Percentiles rank a stretch among this genome's conserved stretches.
Conservation (phyloP, 2,329 filamentous ascomycete genomes). For the Cercospora sp. region DNA sequence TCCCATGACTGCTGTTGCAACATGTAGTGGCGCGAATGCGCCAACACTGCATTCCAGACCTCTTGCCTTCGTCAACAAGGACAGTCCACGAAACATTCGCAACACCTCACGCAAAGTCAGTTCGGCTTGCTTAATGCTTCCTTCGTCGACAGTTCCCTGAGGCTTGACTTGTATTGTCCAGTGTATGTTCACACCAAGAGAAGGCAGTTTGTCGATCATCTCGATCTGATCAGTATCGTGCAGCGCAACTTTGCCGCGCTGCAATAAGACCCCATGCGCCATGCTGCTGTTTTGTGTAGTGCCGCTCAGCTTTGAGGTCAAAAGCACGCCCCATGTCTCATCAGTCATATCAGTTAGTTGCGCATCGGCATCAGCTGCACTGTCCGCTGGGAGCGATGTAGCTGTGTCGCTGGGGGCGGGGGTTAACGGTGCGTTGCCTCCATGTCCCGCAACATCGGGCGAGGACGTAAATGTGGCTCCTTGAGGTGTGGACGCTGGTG, state of each 20-base stretch:
- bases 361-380: conserved; percentile 58
- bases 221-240: conserved; percentile 2
- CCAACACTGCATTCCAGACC: conserved; percentile 59
- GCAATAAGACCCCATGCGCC: conserved; percentile 47
- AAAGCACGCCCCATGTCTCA: conserved; percentile 72
- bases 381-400: conserved; percentile 43
- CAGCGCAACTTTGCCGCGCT: conserved; percentile 36
- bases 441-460: conserved; percentile 31
- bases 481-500: conserved; percentile 66
- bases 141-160: conserved; percentile 40
- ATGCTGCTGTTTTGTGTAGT: conserved; percentile 41
- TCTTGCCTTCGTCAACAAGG: conserved; percentile 66
- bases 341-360: conserved; percentile 71
- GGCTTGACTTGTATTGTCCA: conserved; percentile 48
- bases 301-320: conserved; percentile 45
- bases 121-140: conserved; percentile 51
- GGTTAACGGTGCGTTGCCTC: conserved; percentile 41
- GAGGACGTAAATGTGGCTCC: conserved; percentile 32
- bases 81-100: conserved; percentile 66
- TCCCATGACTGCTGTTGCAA: conserved; percentile 69
- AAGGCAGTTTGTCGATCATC: conserved; percentile 22
- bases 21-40: conserved; percentile 72
- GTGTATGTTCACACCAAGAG: conserved; percentile 47
- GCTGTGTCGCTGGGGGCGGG: conserved; percentile 50
- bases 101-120: conserved; percentile 69